A percentile compares a stretch with the other conserved stretches of the same genome.
These are phyloP conservation scores for Durusdinium trenchii DNA, from an alignment of 73 alveolate species.

Conservation along the genomic window DNA sequence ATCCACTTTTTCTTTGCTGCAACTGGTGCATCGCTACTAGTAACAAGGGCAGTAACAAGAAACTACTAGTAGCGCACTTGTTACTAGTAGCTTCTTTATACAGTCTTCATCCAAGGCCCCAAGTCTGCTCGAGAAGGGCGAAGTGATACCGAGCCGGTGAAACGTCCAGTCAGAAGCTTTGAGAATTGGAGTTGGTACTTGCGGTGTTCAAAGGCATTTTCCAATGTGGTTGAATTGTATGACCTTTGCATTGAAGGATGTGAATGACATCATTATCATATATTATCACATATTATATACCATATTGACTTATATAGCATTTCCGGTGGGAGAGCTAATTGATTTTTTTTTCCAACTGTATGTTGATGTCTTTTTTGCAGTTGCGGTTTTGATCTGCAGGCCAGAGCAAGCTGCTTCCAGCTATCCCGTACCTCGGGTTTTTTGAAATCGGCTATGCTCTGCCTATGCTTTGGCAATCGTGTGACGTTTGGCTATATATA, in stretches of 20 bases:
- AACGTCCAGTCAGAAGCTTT: slow-evolving; percentile 51
- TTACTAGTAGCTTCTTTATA: background rate
- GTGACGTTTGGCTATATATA: background rate
- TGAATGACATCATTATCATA: too few species aligned
- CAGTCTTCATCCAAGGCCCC: slow-evolving; percentile 18
- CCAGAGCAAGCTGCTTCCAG: slow-evolving; percentile 81
- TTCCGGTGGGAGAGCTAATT: too few species aligned
- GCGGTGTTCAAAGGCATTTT: too few species aligned
- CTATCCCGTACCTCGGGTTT: slow-evolving; percentile 61
- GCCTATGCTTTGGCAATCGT: background rate
- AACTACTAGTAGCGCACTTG: background rate
- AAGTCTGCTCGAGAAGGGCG: slow-evolving; percentile 85
- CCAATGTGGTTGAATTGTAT: too few species aligned
- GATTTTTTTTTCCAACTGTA: too few species aligned
- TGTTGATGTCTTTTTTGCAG: background rate
- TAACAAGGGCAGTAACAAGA: background rate
- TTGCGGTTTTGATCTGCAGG: background rate
- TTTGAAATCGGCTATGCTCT: background rate
- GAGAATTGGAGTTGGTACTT: background rate
- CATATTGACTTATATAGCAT: too few species aligned
- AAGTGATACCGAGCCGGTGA: slow-evolving; percentile 60
- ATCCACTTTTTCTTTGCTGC: too few species aligned
- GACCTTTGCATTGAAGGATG: too few species aligned
- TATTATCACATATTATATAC: too few species aligned
- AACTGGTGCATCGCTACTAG: too few species aligned